phyloP scores from a whole-genome alignment of 2,329 filamentous ascomycete species.

The Cylindrodendrum hubeiense region DNA sequence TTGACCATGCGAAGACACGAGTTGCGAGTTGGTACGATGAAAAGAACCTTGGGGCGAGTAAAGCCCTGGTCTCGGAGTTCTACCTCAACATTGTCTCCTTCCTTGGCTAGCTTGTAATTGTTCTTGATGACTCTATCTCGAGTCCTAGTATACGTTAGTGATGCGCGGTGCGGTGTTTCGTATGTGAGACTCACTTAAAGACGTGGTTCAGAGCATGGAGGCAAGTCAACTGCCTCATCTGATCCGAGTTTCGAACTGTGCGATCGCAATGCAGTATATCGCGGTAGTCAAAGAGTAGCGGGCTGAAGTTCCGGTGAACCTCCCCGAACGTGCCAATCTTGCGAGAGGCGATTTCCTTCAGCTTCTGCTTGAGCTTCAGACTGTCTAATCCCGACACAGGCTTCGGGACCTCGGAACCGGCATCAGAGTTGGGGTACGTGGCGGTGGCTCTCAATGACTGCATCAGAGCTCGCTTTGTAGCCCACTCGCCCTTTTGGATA shows the following conservation, averaged over 20 bases:
- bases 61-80: constrained; percentile 95
- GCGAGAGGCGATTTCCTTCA: constrained; percentile 67
- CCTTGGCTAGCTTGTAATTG: constrained; percentile 81
- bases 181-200: constrained; percentile 72
- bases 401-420: constrained; percentile 46
- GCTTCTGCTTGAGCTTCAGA: constrained; percentile 77
- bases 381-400: constrained; percentile 56
- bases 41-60: constrained; percentile 91
- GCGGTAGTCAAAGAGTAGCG: constrained; percentile 83
- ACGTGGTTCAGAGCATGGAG: constrained; percentile 93
- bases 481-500: constrained; percentile 64
- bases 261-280: constrained; percentile 84
- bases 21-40: constrained; percentile 89
- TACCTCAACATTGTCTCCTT: constrained; percentile 71
- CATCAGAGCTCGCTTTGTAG: constrained; percentile 59
- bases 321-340: constrained; percentile 69
- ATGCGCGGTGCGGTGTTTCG: neutral
- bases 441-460: constrained; percentile 63
- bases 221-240: constrained; percentile 78
- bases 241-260: constrained; percentile 74
- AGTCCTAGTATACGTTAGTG: constrained; percentile 64
- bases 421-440: constrained; percentile 58
- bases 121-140: constrained; percentile 94
- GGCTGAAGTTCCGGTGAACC: constrained; percentile 74
- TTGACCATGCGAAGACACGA: constrained; percentile 85